These are phyloP conservation scores for Brassica nigra DNA, from an alignment of 345 rosid genomes.

Conservation along the genomic window DNA sequence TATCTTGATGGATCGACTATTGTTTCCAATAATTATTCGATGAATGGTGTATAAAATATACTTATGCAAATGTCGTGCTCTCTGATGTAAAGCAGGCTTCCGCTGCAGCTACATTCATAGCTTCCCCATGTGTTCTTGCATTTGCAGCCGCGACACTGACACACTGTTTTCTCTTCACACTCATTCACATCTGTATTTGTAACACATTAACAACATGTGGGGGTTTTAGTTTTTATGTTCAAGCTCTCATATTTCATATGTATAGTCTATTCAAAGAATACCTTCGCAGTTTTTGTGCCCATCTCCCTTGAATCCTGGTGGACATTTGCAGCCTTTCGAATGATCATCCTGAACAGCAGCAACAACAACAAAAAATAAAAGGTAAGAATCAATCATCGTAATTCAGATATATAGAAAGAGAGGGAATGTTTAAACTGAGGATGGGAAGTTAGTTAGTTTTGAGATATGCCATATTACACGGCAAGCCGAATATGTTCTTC, in stretches of 20 bases:
- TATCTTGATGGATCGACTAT: not conserved
- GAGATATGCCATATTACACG: constrained; percentile 45
- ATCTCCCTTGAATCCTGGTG: constrained; percentile 81
- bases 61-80: constrained; percentile 88
- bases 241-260: not conserved
- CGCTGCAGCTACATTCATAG: constrained; percentile 81
- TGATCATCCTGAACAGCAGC: constrained; percentile 56
- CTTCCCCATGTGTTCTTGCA: constrained; percentile 92
- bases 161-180: constrained; percentile 77
- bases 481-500: constrained; percentile 78
- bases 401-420: not conserved
- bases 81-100: constrained; percentile 68
- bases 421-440: not conserved
- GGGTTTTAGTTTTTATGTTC: not conserved
- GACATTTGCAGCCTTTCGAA: constrained; percentile 77
- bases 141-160: constrained; percentile 53
- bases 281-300: constrained; percentile 79
- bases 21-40: not conserved
- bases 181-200: constrained; percentile 51
- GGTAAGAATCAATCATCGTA: not conserved
- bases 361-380: not conserved
- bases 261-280: constrained; percentile 40
- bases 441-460: not conserved
- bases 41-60: constrained; percentile 20
- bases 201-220: not conserved